These are phyloP conservation scores for Jamesozyma piceae DNA, from an alignment of 805 yeast species.

Conservation along the genomic window DNA sequence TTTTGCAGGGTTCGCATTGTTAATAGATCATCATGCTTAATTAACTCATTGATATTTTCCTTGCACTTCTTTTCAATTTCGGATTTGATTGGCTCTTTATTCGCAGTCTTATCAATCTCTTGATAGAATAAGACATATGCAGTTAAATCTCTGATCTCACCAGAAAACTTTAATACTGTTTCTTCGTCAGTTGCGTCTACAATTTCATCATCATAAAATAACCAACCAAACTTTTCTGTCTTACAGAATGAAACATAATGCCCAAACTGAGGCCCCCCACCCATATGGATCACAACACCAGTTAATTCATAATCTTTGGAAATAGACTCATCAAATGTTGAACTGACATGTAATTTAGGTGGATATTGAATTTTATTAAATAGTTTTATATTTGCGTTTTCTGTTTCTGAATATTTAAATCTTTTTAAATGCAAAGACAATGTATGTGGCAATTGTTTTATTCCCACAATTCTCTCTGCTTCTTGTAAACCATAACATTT, in stretches of 20 bases:
- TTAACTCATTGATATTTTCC: slow-evolving; percentile 17
- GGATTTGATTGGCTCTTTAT: background rate
- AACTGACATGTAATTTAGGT: slow-evolving; percentile 52
- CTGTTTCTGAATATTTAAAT: slow-evolving; percentile 78
- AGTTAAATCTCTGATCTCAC: slow-evolving; percentile 76
- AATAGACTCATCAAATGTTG: slow-evolving; percentile 36
- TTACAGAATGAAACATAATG: slow-evolving; percentile 86
- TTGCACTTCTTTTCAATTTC: slow-evolving; percentile 3
- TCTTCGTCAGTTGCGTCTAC: slow-evolving; percentile 80
- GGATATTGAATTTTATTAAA: slow-evolving; percentile 82
- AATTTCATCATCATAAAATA: slow-evolving; percentile 88
- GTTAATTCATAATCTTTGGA: slow-evolving; percentile 62
- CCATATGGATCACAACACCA: slow-evolving; percentile 86
- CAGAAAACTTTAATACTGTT: slow-evolving; percentile 76
- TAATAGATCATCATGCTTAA: slow-evolving; percentile 17
- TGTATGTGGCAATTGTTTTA: slow-evolving; percentile 67
- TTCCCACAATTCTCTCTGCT: slow-evolving; percentile 81
- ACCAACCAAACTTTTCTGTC: slow-evolving; percentile 74
- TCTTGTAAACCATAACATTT: slow-evolving; percentile 84
- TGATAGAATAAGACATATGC: slow-evolving; percentile 84
- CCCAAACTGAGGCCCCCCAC: slow-evolving; percentile 97
- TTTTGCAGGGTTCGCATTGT: slow-evolving; percentile 2
- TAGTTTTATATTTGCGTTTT: slow-evolving; percentile 72
- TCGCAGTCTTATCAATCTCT: slow-evolving; percentile 33
- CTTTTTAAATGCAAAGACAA: slow-evolving; percentile 80